phyloP scores from a whole-genome alignment of 306 rosid genomes.

The Begonia masoniana region DNA sequence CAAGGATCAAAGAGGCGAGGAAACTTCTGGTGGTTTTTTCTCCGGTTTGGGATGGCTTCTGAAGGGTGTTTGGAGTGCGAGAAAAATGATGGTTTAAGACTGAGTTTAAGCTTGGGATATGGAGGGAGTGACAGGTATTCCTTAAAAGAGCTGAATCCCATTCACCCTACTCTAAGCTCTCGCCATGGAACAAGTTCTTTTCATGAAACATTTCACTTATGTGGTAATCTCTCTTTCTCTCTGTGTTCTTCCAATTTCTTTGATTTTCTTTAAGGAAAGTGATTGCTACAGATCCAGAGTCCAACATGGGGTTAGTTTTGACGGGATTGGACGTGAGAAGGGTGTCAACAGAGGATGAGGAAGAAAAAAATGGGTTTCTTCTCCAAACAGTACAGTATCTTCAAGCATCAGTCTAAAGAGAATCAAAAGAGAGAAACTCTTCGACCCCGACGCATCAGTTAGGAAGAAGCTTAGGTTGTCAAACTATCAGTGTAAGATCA shows the following conservation, averaged over 20 bases:
- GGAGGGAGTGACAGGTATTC: constrained; percentile 22
- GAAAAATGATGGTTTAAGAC: constrained; percentile 36
- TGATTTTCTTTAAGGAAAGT: constrained; percentile 18
- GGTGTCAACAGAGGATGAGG: constrained; percentile 18
- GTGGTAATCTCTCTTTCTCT: background rate
- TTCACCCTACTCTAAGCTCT: too few species aligned
- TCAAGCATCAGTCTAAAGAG: constrained; percentile 60
- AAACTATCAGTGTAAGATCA: constrained; percentile 68
- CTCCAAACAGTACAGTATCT: constrained; percentile 64
- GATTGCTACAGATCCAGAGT: constrained; percentile 15
- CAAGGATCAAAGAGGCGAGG: too few species aligned
- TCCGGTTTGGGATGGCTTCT: too few species aligned
- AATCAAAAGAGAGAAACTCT: constrained; percentile 33
- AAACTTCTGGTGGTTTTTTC: too few species aligned
- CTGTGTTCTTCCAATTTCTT: constrained; percentile 18
- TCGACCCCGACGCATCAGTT: constrained; percentile 29
- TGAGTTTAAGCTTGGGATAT: constrained; percentile 37
- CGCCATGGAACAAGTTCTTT: too few species aligned
- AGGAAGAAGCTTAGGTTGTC: constrained; percentile 70
- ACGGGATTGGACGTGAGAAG: constrained; percentile 40
- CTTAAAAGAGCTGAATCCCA: too few species aligned
- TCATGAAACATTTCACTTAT: too few species aligned
- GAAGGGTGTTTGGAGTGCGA: constrained; percentile 14
- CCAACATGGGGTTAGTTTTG: constrained; percentile 11
- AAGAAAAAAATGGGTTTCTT: constrained; percentile 57